Evolutionary conservation across 1,139 yeast genomes (phyloP).

Genomic region (Nadsonia commutata): DNA sequence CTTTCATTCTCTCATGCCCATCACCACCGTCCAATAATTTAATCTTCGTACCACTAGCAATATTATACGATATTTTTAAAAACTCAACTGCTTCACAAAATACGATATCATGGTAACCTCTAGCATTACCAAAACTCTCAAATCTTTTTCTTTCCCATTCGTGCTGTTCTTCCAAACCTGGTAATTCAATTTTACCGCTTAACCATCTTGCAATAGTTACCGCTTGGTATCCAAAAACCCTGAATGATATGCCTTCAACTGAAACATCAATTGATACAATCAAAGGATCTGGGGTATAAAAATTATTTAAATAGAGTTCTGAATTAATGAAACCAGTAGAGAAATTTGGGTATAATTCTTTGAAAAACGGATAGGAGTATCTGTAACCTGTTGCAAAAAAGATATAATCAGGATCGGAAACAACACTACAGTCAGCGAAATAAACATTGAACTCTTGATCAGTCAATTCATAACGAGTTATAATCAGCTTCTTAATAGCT

Average conservation of each 20-base stretch:
- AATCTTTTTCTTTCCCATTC: background rate
- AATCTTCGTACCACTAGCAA: no score
- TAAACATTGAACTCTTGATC: constrained; percentile 5
- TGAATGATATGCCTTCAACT: background rate
- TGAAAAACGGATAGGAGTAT: constrained; percentile 34
- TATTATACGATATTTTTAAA: no score
- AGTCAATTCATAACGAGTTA: background rate
- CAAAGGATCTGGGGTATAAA: background rate
- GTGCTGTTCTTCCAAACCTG: background rate
- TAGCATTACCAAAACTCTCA: background rate
- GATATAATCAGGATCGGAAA: constrained; percentile 30
- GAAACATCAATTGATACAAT: background rate
- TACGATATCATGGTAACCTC: no score
- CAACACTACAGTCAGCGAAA: constrained; percentile 11
- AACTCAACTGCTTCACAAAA: no score
- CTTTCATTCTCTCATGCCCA: no score
- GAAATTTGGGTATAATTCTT: background rate
- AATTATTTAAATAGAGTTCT: background rate
- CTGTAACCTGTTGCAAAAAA: constrained; percentile 53
- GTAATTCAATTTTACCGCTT: background rate
- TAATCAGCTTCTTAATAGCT: background rate
- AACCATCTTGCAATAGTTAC: background rate
- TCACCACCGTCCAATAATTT: no score
- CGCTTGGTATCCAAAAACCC: background rate
- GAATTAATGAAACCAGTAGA: background rate